These are phyloP conservation scores for Solanum hybrid DNA, from an alignment of 305 asterid species.

Conservation along the genomic window DNA sequence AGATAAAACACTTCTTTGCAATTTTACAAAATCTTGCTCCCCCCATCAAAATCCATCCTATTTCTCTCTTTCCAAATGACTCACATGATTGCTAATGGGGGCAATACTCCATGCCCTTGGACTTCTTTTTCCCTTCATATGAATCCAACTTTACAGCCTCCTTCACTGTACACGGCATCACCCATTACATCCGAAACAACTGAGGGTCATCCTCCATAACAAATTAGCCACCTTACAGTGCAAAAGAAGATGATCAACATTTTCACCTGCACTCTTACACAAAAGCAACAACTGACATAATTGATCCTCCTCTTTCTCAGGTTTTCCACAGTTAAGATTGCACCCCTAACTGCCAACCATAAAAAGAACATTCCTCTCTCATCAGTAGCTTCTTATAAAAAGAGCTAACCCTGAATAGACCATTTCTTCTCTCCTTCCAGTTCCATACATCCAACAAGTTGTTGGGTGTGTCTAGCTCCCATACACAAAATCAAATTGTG, in stretches of 20 bases:
- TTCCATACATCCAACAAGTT: neutral
- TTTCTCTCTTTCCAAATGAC: neutral
- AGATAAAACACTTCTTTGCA: neutral
- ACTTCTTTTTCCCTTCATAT: neutral
- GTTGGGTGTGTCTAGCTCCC: neutral
- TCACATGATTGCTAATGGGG: neutral
- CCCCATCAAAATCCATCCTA: neutral
- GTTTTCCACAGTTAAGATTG: neutral
- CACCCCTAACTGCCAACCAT: neutral
- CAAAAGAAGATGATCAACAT: neutral
- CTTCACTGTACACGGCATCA: neutral
- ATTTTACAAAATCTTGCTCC: neutral
- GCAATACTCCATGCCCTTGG: neutral
- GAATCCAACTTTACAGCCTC: neutral
- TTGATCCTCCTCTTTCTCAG: neutral
- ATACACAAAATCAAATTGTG: neutral
- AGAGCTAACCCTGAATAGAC: neutral
- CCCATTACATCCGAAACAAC: neutral
- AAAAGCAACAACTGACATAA: neutral
- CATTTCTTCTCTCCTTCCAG: neutral
- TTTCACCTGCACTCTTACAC: neutral
- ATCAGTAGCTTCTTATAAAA: neutral
- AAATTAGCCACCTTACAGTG: neutral
- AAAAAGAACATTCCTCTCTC: neutral
- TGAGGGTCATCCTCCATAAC: neutral